A percentile compares a stretch with the other conserved stretches of the same genome.
Conservation (phyloP, 2,329 filamentous ascomycete genomes). For the Hypoxylon sp. region DNA sequence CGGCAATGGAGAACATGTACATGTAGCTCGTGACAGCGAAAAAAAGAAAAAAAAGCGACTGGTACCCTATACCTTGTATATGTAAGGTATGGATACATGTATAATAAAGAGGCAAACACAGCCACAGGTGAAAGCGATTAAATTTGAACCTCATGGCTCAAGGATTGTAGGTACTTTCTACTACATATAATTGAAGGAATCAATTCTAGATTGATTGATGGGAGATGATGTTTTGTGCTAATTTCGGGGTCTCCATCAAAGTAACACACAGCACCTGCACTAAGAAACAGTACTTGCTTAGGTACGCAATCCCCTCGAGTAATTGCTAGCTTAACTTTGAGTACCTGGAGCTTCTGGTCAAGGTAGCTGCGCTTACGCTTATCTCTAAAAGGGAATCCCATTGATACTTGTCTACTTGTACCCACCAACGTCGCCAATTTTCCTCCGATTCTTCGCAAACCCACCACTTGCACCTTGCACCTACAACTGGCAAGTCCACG, state of each 20-base stretch:
- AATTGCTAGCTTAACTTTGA: background rate
- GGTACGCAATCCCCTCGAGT: slow-evolving; percentile 2
- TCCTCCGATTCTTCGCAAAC: slow-evolving; percentile 34
- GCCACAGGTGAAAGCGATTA: background rate
- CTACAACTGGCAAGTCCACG: slow-evolving; percentile 25
- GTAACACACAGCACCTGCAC: slow-evolving; percentile 8
- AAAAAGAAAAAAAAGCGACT: background rate
- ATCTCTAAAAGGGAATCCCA: slow-evolving; percentile 24
- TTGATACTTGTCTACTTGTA: slow-evolving; percentile 12
- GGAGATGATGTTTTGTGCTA: slow-evolving; percentile 3
- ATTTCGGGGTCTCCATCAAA: slow-evolving; percentile 21
- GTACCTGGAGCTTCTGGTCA: slow-evolving; percentile 10
- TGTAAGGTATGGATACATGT: no score
- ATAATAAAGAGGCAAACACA: background rate
- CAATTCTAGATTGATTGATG: background rate
- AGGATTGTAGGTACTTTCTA: slow-evolving; percentile 6
- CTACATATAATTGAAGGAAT: background rate
- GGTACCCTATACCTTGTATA: no score
- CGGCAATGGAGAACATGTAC: slow-evolving; percentile 18
- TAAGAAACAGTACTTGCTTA: slow-evolving; percentile 18
- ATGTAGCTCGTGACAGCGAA: background rate
- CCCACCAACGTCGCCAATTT: slow-evolving; percentile 30
- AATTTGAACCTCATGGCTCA: background rate
- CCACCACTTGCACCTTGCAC: slow-evolving; percentile 17
- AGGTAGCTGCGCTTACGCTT: slow-evolving; percentile 35